Evolutionary conservation across 108 stramenopile genomes (phyloP).

Genomic region (Aureococcus anophagefferens): DNA sequence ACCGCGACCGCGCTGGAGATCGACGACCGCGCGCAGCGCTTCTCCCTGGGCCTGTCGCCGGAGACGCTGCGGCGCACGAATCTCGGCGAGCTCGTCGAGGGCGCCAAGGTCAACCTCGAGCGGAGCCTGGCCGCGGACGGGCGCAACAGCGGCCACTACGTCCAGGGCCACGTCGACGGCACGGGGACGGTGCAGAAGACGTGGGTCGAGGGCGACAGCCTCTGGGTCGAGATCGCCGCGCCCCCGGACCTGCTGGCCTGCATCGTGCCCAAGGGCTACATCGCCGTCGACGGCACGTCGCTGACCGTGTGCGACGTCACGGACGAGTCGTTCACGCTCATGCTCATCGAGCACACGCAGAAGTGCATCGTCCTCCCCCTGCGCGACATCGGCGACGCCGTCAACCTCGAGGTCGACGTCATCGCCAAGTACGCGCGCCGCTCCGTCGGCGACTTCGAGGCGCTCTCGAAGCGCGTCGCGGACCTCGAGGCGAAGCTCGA

Average conservation of each 20-base stretch:
- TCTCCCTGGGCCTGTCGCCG: conserved; percentile 81
- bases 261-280: conserved; percentile 95
- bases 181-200: conserved; percentile 66
- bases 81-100: conserved; percentile 45
- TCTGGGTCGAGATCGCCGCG: conserved; percentile 70
- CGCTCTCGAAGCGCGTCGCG: neutral
- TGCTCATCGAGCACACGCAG: conserved; percentile 98
- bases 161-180: conserved; percentile 95
- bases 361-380: conserved; percentile 73
- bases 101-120: conserved; percentile 79
- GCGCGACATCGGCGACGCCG: conserved; percentile 57
- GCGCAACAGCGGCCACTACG: conserved; percentile 89
- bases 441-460: neutral
- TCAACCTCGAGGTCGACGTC: conserved; percentile 94
- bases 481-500: neutral
- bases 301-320: conserved; percentile 68
- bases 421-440: conserved; percentile 72
- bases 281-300: conserved; percentile 91
- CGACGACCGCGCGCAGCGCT: conserved; percentile 27
- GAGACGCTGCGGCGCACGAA: conserved; percentile 82
- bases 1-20: conserved; percentile 70
- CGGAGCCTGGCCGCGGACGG: conserved; percentile 61
- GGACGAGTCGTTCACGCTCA: conserved; percentile 84
- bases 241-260: conserved; percentile 59
- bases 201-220: conserved; percentile 72